phyloP scores from a whole-genome alignment of 1,139 yeast genomes.

The Magnusiomyces ingens region DNA sequence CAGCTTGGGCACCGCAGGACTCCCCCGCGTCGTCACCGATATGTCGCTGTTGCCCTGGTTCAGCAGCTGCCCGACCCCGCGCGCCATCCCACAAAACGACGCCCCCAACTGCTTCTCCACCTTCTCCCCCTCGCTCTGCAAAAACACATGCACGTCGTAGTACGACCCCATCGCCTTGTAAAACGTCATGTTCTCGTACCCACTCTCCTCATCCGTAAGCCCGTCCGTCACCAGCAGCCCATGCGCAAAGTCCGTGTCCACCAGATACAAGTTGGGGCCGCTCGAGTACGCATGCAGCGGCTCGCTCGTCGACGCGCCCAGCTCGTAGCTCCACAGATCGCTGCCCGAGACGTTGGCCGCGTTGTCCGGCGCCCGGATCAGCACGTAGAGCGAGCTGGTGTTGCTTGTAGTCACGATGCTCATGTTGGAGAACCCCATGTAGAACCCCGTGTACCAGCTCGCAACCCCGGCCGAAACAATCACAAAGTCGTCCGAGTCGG shows the following conservation, averaged over 20 bases:
- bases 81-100: slow-evolving; percentile 69
- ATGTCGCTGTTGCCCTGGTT: slow-evolving; percentile 36
- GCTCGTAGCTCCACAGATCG: slow-evolving; percentile 42
- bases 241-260: slow-evolving; percentile 68
- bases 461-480: not conserved
- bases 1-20: slow-evolving; percentile 42
- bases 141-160: slow-evolving; percentile 32
- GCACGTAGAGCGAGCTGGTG: not conserved
- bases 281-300: slow-evolving; percentile 67
- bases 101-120: slow-evolving; percentile 34
- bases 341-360: not conserved
- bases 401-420: not conserved
- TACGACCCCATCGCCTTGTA: slow-evolving; percentile 45
- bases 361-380: not conserved
- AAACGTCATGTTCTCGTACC: slow-evolving; percentile 19
- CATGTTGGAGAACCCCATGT: not conserved
- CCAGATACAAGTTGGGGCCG: slow-evolving; percentile 49
- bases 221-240: slow-evolving; percentile 66
- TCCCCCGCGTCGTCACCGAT: slow-evolving; percentile 45
- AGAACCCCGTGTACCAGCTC: too few relatives aligned
- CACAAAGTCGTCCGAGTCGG: not conserved
- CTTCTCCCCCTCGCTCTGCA: slow-evolving; percentile 31
- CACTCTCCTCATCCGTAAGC: slow-evolving; percentile 31
- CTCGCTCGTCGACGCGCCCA: slow-evolving; percentile 63
- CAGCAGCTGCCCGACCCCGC: slow-evolving; percentile 32